Base-by-base conservation (phyloP, 306 rosid species). In the Begonia loranthoides region DNA sequence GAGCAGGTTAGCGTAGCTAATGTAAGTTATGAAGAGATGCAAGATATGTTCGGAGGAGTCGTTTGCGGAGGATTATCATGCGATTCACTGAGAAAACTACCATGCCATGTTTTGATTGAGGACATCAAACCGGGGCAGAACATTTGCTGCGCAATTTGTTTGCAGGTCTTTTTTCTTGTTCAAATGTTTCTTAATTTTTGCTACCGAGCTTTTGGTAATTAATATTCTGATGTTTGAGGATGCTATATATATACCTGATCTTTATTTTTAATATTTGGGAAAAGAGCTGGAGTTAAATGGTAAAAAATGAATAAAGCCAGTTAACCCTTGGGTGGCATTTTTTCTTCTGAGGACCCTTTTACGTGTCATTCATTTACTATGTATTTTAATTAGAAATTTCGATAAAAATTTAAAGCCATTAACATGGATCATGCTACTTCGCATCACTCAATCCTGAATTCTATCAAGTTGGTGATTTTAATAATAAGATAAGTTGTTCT, bases 61-160 rank as follows among this genome's bases (percentile, higher is more conserved):
- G 62, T 64, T 63, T 60, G 76, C 11, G 67, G 69, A 69, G 87
- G 92, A 53, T 48, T 85, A 66, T 72, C 92, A 38, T 67, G 71
- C 51, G 80, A 85, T 65, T 66, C 70, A 8, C 62, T 85, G 68
- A 62, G 66, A 66, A 81, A 62, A 55, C 57, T 85, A 48, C 95
- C 92, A 1, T 70, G 66, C 41, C 85, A 79, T 62, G 71, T 62
- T 52, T 57, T 79, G 58, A 14, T 52, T 51, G 67, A 77, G 69
- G 87, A 66, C 56, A 72, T 45, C 68, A 66, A 66, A 62, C 51
- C 71, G 22, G 87, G 59, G 36, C 69, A 71, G 36, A 56, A 58
- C 61, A 51, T 70, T 66, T 67, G 70, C 48, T 85, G 95, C 60
- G 44, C 82, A 10, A 79, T 81, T 76, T 85, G 92, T 66, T 68